Base-by-base conservation (phyloP, 2,329 filamentous ascomycete species). In the Cladosporium velox region DNA sequence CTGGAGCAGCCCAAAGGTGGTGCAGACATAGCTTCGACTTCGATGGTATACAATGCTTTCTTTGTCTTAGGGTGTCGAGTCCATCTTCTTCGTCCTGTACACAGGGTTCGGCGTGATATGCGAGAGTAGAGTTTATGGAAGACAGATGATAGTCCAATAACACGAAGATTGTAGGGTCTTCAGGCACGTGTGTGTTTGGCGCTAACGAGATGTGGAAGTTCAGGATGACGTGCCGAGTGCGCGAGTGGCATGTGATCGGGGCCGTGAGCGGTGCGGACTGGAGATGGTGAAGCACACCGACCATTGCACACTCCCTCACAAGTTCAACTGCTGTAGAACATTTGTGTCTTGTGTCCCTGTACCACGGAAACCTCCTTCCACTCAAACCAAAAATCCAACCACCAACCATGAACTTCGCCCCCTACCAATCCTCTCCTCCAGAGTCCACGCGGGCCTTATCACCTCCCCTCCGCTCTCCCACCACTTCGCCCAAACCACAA, bases 341-440 rank as follows among this genome's bases (percentile, higher is more conserved):
- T 2, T 47, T 4, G 26, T 55, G 4, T 11, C 52, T 21, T 55
- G 28, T 55, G 30, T 34, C n/a, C 32, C 30, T 30, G 52, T 30
- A 24, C 28, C 26, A 34, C 52, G 2, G 28, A 30, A 32, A 34
- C 10, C 10, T 34, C 18, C 14, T 18, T 21, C n/a, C 28, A 21
- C 12, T 21, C 52, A 21, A 47, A 21, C 7, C 0, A 34, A 4
- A 21, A 21, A 35, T 2, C 8, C 52, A n/a, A 34, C 30, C 32
- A 0, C 30, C 52, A 34, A 32, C 30, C 55, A 58, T 58, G 91
- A 91, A 97, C 82, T 99, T 98, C 78, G 95, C 95, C 55, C 95
- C 95, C 44, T 99, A 98, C 81, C 95, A 98, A 83, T 94, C 94
- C 79, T 90, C 90, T 59, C 90, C 91, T 18, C 95, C 95, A 11